Percentiles rank a stretch among this genome's conserved stretches.
phyloP scores from a whole-genome alignment of 441 rosid species.

The Hura crepitans region DNA sequence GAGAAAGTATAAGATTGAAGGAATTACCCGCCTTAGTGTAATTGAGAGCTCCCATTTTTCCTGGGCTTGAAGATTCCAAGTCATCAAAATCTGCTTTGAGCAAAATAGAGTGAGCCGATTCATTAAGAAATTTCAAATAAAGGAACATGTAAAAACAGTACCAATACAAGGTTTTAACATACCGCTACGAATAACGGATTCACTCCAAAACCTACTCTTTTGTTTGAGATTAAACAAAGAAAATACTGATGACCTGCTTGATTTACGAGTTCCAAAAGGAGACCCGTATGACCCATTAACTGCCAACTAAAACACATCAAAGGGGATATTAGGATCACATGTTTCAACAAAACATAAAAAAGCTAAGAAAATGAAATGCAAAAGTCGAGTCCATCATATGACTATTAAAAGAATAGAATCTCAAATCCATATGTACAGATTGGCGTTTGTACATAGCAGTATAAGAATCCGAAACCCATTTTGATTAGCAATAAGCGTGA shows the following conservation, averaged over 20 bases:
- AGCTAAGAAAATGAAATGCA: not conserved
- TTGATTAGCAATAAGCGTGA: not conserved
- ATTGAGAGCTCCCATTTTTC: slow-evolving; percentile 53
- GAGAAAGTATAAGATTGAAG: not conserved
- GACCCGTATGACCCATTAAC: slow-evolving; percentile 10
- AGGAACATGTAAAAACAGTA: not conserved
- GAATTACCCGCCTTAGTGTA: slow-evolving; percentile 81
- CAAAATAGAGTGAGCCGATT: not conserved
- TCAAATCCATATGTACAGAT: not conserved
- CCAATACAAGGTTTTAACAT: slow-evolving; percentile 14
- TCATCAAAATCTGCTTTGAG: slow-evolving; percentile 59
- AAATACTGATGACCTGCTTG: slow-evolving; percentile 54
- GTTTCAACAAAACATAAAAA: not conserved
- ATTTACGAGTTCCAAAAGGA: slow-evolving; percentile 27
- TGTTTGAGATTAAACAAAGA: slow-evolving; percentile 86
- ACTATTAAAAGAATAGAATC: not conserved
- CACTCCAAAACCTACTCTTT: slow-evolving; percentile 90
- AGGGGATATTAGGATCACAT: not conserved
- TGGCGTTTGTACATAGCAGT: not conserved
- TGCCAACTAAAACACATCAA: not conserved
- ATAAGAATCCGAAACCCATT: not conserved
- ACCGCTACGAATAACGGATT: slow-evolving; percentile 70
- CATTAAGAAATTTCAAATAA: not conserved
- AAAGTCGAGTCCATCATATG: not conserved
- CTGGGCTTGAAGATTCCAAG: slow-evolving; percentile 52